Evolutionary conservation across 1,284 basidiomycete genomes (phyloP).

Genomic region (Trichosporon sp.): DNA sequence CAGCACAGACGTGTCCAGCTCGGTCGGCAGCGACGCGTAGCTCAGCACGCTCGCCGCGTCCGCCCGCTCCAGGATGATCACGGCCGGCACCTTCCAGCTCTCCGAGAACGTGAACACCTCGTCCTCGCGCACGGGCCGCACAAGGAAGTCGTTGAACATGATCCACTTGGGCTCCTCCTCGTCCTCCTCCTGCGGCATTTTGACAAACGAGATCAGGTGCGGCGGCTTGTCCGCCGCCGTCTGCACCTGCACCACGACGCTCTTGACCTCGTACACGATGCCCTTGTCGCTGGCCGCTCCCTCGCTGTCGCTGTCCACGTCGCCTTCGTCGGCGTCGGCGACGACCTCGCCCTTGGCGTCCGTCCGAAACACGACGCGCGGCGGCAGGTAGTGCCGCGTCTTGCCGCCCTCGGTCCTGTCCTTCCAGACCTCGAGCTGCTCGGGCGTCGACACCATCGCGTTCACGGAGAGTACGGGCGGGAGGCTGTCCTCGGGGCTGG

Average conservation of each 20-base stretch:
- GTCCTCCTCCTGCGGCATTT: slow-evolving; percentile 61
- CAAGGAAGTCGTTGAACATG: slow-evolving; percentile 95
- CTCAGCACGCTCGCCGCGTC: slow-evolving; percentile 62
- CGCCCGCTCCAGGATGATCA: slow-evolving; percentile 78
- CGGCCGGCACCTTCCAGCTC: slow-evolving; percentile 91
- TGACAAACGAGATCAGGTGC: slow-evolving; percentile 85
- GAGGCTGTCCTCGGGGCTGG: slow-evolving; percentile 54
- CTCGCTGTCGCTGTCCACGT: slow-evolving; percentile 44
- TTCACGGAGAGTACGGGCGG: slow-evolving; percentile 88
- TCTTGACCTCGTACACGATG: slow-evolving; percentile 61
- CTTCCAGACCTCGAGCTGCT: slow-evolving; percentile 71
- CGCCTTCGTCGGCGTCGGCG: slow-evolving; percentile 28
- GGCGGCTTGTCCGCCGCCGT: slow-evolving; percentile 65
- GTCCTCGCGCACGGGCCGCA: slow-evolving; percentile 72
- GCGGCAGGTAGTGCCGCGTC: slow-evolving; percentile 36
- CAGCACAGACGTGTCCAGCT: slow-evolving; percentile 69
- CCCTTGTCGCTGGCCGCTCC: slow-evolving; percentile 48
- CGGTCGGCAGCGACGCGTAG: slow-evolving; percentile 62
- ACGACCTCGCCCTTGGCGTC: slow-evolving; percentile 52
- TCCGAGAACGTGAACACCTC: slow-evolving; percentile 83
- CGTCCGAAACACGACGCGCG: slow-evolving; percentile 44
- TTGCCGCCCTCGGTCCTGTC: slow-evolving; percentile 51
- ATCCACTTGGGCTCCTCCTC: slow-evolving; percentile 66
- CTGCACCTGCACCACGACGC: slow-evolving; percentile 75
- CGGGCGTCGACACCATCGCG: slow-evolving; percentile 71